Percentiles rank a stretch among this genome's conserved stretches.
These are phyloP conservation scores for Jamesozyma spencerorum DNA, from an alignment of 805 yeast genomes.

Conservation along the genomic window DNA sequence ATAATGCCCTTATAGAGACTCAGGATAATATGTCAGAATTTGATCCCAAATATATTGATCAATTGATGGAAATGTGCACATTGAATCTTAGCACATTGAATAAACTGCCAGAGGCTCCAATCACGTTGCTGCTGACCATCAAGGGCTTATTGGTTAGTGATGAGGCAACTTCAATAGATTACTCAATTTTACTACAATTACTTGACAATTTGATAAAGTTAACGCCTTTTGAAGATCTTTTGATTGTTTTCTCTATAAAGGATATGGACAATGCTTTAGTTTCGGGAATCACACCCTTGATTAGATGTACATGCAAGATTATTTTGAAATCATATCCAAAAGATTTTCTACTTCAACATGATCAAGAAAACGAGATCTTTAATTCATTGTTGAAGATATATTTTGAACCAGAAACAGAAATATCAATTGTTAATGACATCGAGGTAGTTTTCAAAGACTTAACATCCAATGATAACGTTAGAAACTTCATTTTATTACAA, in stretches of 20 bases:
- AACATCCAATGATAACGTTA: conserved; percentile 15
- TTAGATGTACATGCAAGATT: conserved; percentile 20
- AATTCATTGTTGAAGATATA: conserved; percentile 8
- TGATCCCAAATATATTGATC: not conserved
- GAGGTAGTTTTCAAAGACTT: conserved; percentile 16
- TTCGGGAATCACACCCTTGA: conserved; percentile 14
- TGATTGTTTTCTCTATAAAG: conserved; percentile 14
- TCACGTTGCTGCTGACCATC: conserved; percentile 11
- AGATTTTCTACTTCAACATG: conserved; percentile 17
- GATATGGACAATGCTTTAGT: conserved; percentile 19
- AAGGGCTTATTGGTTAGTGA: conserved; percentile 11
- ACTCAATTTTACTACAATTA: conserved; percentile 14
- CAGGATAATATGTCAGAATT: not conserved
- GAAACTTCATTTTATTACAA: conserved; percentile 17
- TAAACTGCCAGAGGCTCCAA: conserved; percentile 8
- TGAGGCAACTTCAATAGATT: conserved; percentile 12
- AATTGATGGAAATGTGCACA: conserved; percentile 12
- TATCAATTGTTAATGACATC: conserved; percentile 18
- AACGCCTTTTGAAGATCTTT: conserved; percentile 19
- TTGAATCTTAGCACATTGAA: conserved; percentile 15
- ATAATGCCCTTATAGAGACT: conserved; percentile 2
- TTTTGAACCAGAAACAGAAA: conserved; percentile 16
- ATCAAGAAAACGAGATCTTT: conserved; percentile 12
- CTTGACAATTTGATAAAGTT: conserved; percentile 14
- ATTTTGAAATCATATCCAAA: conserved; percentile 23